phyloP scores from a whole-genome alignment of 2,329 filamentous ascomycete genomes.

The Penicillium sp. region DNA sequence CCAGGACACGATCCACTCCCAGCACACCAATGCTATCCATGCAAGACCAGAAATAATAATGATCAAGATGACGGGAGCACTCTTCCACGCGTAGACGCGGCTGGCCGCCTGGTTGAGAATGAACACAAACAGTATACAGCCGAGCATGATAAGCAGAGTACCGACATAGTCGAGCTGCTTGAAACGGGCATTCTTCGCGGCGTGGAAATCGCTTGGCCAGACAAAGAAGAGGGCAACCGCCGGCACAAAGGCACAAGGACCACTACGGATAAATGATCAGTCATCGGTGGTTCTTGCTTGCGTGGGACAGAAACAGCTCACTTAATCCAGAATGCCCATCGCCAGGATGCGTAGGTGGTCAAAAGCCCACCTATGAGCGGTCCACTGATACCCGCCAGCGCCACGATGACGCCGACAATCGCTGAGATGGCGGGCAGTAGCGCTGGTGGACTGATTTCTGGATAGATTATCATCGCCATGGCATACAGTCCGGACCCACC shows the following conservation, averaged over 20 bases:
- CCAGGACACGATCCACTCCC: too few species aligned
- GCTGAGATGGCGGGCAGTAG: background rate
- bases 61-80: too few species aligned
- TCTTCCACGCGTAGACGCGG: too few species aligned
- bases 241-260: background rate
- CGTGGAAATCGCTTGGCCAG: background rate
- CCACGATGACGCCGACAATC: conserved; percentile 21
- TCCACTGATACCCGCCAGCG: conserved; percentile 9
- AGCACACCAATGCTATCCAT: too few species aligned
- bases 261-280: background rate
- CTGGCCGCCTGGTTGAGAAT: background rate
- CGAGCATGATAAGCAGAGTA: conserved; percentile 2
- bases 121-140: background rate
- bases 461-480: background rate
- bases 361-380: conserved; percentile 5
- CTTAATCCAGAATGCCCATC: conserved; percentile 7
- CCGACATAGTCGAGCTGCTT: conserved; percentile 6
- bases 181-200: background rate
- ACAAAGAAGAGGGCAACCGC: background rate
- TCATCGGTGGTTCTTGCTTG: background rate
- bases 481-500: conserved; percentile 39
- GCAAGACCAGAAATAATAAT: too few species aligned
- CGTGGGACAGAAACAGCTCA: background rate
- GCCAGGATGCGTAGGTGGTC: conserved; percentile 1
- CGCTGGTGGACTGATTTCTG: background rate